Base-by-base conservation (phyloP, 352 stramenopile species). In the Phytophthora gonapodyides region DNA sequence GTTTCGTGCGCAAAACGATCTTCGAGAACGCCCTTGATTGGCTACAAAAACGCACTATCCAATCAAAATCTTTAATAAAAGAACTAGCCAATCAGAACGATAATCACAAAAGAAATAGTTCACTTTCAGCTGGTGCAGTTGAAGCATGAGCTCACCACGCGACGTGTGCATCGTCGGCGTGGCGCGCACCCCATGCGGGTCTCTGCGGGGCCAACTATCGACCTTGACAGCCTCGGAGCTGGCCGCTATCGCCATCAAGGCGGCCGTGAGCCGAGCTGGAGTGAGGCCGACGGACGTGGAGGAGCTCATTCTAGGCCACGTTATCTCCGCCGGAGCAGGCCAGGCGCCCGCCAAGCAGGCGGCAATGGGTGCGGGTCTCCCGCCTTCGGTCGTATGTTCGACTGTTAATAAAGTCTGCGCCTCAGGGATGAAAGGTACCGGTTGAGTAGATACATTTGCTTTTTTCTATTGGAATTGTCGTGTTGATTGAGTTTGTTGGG, bases 401-500 rank as follows among this genome's bases (percentile, higher is more conserved):
- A 98, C 93, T 1, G 81, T 99, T n/a, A 99, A 99, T 80, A 99
- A 99, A 76, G 96, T 99, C 17, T 99, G 97, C 73, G 96, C 91
- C 5, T 95, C 77, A 1, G 91, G 91, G 46, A 96, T 98, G 87
- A 98, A 98, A 70, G 75, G 76, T 85, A 43, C 10, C 31, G 8
- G 24, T 48, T 8, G 21, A 35, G 7, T 11, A 53, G 4, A 44
- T n/a, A 43, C 30, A 30, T 45, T 43, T 44, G 53, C 8, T 42
- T 40, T 8, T 9, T 36, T 21, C 21, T 40, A 7, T 16, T 51
- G 21, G 51, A 33, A n/a, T 56, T 49, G 21, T 17, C 7, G 34
- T 34, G 10, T n/a, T 21, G 24, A 41, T 10, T 7, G 5, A 34
- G 35, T n/a, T 9, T 50, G 35, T 16, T 16, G 4, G 12, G 45